phyloP scores from a whole-genome alignment of 2,329 filamentous ascomycete genomes.

The Chrysosporium queenslandicum region DNA sequence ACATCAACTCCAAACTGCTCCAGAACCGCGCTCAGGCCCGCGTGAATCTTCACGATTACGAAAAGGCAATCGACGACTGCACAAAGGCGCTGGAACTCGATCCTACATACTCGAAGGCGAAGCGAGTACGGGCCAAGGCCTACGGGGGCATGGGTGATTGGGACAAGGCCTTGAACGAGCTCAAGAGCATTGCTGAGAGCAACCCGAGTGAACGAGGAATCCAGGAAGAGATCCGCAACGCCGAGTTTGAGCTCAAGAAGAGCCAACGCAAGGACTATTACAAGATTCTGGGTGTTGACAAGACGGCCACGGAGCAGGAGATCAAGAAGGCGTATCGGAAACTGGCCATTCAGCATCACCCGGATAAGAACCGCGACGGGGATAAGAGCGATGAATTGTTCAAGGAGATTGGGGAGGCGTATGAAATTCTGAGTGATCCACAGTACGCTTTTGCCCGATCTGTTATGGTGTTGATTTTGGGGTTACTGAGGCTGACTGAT shows the following conservation, averaged over 20 bases:
- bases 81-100: conserved; percentile 75
- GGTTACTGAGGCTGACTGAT: background rate
- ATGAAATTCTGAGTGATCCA: conserved; percentile 88
- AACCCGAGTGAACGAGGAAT: conserved; percentile 74
- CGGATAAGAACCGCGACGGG: conserved; percentile 84
- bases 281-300: conserved; percentile 83
- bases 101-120: conserved; percentile 75
- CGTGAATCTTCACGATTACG: conserved; percentile 69
- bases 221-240: conserved; percentile 73
- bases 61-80: conserved; percentile 73
- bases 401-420: conserved; percentile 96
- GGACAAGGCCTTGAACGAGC: conserved; percentile 83
- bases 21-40: conserved; percentile 86
- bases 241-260: conserved; percentile 96
- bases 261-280: conserved; percentile 96
- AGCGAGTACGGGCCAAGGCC: conserved; percentile 88
- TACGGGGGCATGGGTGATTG: conserved; percentile 75
- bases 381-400: conserved; percentile 80
- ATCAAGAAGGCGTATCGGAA: conserved; percentile 98
- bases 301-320: conserved; percentile 70
- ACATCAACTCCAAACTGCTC: conserved; percentile 86
- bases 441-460: conserved; percentile 52
- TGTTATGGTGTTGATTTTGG: background rate
- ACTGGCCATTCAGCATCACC: conserved; percentile 85
- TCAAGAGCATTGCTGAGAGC: conserved; percentile 73